Conservation (phyloP, 805 yeast genomes). For the Pichia pseudocactophila region DNA sequence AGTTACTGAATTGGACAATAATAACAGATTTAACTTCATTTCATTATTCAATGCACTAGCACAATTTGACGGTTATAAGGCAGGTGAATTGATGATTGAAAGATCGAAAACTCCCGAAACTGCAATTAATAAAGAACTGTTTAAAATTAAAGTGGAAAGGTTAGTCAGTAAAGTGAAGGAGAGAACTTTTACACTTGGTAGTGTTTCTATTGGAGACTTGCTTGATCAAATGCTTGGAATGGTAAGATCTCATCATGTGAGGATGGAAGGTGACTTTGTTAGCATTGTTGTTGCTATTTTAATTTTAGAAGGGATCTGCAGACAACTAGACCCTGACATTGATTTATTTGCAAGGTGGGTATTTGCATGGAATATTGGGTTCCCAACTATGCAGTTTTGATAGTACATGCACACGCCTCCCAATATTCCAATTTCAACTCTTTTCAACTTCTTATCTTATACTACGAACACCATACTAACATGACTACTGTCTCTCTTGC, state of each 20-base stretch:
- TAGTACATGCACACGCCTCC: not conserved
- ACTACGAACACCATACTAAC: not conserved
- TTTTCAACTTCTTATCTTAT: too few species aligned
- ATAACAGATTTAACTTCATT: constrained; percentile 75
- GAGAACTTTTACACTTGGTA: constrained; percentile 87
- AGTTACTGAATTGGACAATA: constrained; percentile 77
- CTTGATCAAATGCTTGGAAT: constrained; percentile 78
- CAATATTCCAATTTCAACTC: not conserved
- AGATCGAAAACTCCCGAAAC: constrained; percentile 92
- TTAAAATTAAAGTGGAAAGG: constrained; percentile 79
- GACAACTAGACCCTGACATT: constrained; percentile 86
- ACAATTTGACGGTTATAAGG: constrained; percentile 86
- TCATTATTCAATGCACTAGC: constrained; percentile 84
- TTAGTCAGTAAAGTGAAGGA: constrained; percentile 74
- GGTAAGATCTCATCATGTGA: constrained; percentile 91
- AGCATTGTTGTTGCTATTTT: constrained; percentile 92
- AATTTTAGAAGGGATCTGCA: constrained; percentile 87
- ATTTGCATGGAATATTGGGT: constrained; percentile 36
- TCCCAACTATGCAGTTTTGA: constrained; percentile 25
- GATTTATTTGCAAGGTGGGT: constrained; percentile 95
- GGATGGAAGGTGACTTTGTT: constrained; percentile 96
- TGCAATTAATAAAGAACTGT: constrained; percentile 73
- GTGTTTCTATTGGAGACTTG: constrained; percentile 84
- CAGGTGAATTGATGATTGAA: constrained; percentile 94
- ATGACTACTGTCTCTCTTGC: constrained; percentile 7